These are phyloP conservation scores for Stagonosporopsis rhizophila DNA, from an alignment of 2,329 filamentous ascomycete species.

Conservation along the genomic window DNA sequence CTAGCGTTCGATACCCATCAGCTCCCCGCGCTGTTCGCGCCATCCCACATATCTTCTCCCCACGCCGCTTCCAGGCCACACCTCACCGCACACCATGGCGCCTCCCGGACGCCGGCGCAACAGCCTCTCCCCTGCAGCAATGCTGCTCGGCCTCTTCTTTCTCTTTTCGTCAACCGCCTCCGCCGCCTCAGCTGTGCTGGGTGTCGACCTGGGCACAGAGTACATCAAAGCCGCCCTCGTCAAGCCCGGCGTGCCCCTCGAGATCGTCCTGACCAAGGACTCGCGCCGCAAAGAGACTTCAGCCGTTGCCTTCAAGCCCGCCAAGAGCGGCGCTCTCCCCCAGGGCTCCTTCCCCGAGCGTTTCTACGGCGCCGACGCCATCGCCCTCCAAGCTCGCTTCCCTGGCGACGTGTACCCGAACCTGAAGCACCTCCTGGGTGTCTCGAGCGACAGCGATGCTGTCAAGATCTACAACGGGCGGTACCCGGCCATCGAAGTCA, in stretches of 20 bases:
- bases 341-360: conserved; percentile 77
- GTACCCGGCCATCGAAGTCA: conserved; percentile 79
- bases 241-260: conserved; percentile 94
- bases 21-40: conserved; percentile 26
- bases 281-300: conserved; percentile 94
- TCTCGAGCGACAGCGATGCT: conserved; percentile 63
- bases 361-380: conserved; percentile 88
- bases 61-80: conserved; percentile 11
- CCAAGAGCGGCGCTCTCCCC: conserved; percentile 66
- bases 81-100: conserved; percentile 50
- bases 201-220: conserved; percentile 92
- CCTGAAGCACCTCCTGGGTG: conserved; percentile 86
- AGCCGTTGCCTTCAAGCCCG: conserved; percentile 91
- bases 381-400: conserved; percentile 85
- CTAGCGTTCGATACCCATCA: conserved; percentile 15
- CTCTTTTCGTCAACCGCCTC: conserved; percentile 65
- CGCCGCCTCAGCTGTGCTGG: conserved; percentile 79
- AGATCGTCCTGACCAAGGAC: conserved; percentile 97
- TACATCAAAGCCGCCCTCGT: conserved; percentile 97
- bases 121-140: conserved; percentile 51
- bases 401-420: conserved; percentile 95
- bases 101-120: conserved; percentile 55
- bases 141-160: conserved; percentile 61
- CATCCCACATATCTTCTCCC: conserved; percentile 31
- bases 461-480: conserved; percentile 74